Evolutionary conservation across 371 early-diverging fungal species (phyloP).

Genomic region (Vairimorpha necatrix): DNA sequence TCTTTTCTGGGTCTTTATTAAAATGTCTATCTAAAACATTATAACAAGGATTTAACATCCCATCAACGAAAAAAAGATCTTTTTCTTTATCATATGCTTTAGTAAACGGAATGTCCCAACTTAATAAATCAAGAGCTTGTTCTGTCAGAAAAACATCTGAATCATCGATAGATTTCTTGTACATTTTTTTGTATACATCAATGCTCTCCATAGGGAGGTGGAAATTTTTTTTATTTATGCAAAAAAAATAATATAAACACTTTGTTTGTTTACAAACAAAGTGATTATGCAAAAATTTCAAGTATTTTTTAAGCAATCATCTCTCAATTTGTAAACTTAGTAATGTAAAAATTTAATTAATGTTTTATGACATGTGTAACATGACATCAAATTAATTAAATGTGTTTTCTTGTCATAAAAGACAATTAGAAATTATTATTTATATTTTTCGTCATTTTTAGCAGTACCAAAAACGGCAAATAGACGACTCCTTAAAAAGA

Average conservation of each 20-base stretch:
- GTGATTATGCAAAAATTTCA: no score
- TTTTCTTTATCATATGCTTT: constrained; percentile 18
- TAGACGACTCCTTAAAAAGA: no score
- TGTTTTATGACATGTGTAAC: no score
- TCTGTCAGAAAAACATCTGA: constrained; percentile 40
- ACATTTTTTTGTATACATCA: constrained; percentile 42
- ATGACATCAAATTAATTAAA: no score
- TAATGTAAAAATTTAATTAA: no score
- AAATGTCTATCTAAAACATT: constrained; percentile 93
- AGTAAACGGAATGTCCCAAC: constrained; percentile 40
- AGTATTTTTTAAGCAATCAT: no score
- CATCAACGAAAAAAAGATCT: constrained; percentile 79
- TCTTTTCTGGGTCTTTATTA: constrained; percentile 63
- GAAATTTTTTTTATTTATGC: not conserved
- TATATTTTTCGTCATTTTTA: no score
- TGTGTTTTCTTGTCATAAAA: no score
- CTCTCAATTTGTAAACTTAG: no score
- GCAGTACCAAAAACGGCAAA: no score
- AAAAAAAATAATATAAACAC: not conserved
- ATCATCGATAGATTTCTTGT: constrained; percentile 42
- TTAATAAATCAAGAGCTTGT: constrained; percentile 22
- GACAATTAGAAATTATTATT: no score
- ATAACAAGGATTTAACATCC: constrained; percentile 82
- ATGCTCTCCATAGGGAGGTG: not conserved
- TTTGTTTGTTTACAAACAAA: no score